Conservation (phyloP, 352 stramenopile genomes). For the Pythium periplocum region DNA sequence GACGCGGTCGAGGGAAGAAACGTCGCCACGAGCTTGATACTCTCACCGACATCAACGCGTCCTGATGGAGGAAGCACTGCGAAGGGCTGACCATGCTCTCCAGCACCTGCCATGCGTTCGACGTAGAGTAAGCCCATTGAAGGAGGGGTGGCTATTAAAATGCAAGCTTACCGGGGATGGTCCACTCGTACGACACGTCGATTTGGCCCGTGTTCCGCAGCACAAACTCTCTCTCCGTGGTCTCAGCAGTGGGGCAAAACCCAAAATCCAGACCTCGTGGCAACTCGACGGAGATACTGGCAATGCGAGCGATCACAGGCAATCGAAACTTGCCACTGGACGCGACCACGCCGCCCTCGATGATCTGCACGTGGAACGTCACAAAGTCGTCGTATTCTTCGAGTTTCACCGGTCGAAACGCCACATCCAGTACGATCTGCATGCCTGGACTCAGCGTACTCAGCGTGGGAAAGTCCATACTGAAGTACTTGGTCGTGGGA, state of each 20-base stretch:
- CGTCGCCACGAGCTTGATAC: conserved; percentile 60
- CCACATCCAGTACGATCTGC: conserved; percentile 78
- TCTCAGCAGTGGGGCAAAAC: conserved; percentile 87
- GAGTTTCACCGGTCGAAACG: conserved; percentile 85
- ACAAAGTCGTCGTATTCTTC: conserved; percentile 92
- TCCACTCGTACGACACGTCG: conserved; percentile 82
- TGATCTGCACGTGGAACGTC: conserved; percentile 84
- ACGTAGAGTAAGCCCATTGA: not conserved
- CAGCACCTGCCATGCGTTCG: conserved; percentile 23
- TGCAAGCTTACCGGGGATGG: conserved; percentile 31
- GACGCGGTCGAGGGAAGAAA: conserved; percentile 69
- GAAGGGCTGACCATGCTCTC: conserved; percentile 71
- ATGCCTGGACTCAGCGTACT: conserved; percentile 88
- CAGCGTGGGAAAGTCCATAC: conserved; percentile 89
- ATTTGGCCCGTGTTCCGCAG: conserved; percentile 88
- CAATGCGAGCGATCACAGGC: conserved; percentile 79
- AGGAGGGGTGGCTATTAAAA: not conserved
- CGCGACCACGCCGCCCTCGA: conserved; percentile 63
- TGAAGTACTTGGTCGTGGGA: conserved; percentile 91
- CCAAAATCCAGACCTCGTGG: conserved; percentile 79
- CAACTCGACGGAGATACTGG: conserved; percentile 53
- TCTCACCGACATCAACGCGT: conserved; percentile 51
- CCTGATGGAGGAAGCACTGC: conserved; percentile 66
- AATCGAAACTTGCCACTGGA: conserved; percentile 81
- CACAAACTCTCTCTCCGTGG: conserved; percentile 55